Conservation (phyloP, 805 yeast genomes). For the Kodamaea hsintzibuensis region DNA sequence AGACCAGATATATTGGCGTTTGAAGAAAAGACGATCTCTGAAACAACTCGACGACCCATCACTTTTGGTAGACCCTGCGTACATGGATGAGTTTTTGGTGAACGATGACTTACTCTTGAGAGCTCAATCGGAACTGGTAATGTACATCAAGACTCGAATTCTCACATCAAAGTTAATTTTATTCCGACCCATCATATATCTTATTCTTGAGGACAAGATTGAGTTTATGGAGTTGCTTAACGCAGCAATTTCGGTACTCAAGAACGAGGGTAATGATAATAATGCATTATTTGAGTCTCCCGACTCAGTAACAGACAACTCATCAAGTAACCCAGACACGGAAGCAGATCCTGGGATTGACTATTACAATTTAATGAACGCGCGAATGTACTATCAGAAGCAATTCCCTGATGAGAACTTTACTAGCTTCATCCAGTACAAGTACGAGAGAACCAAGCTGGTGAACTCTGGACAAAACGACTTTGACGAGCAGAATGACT, state of each 20-base stretch:
- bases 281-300: slow-evolving; percentile 7
- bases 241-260: slow-evolving; percentile 24
- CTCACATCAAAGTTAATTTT: slow-evolving; percentile 32
- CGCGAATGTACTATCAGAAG: slow-evolving; percentile 29
- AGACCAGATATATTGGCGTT: slow-evolving; percentile 28
- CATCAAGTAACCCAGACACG: slow-evolving; percentile 6
- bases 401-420: slow-evolving; percentile 35
- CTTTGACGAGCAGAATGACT: slow-evolving; percentile 16
- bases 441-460: slow-evolving; percentile 11
- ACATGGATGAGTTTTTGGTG: slow-evolving; percentile 35
- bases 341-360: slow-evolving; percentile 18
- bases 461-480: slow-evolving; percentile 7
- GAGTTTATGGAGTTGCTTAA: slow-evolving; percentile 26
- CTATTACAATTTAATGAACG: slow-evolving; percentile 22
- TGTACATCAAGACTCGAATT: slow-evolving; percentile 40
- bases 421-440: slow-evolving; percentile 22
- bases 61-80: slow-evolving; percentile 13
- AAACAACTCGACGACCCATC: slow-evolving; percentile 5
- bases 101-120: slow-evolving; percentile 34
- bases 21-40: slow-evolving; percentile 19
- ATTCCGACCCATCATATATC: slow-evolving; percentile 36
- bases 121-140: slow-evolving; percentile 38
- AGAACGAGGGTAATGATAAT: slow-evolving; percentile 1
- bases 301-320: slow-evolving; percentile 11
- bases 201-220: slow-evolving; percentile 32